Conservation (phyloP, 495 filamentous ascomycete genomes). For the Podospora sp. region DNA sequence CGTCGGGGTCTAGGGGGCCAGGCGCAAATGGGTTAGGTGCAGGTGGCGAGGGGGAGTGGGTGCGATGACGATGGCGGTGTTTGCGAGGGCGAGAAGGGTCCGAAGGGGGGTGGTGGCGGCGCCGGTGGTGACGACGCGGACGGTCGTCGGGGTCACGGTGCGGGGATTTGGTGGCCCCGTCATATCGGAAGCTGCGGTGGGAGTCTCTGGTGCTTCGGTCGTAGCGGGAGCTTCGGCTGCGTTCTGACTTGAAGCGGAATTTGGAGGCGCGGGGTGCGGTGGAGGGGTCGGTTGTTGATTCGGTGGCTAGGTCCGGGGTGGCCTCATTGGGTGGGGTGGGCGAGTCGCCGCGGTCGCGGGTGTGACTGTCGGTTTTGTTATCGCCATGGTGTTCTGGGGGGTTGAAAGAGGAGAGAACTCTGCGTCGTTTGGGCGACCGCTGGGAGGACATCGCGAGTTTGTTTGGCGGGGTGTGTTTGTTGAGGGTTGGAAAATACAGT, state of each 20-base stretch:
- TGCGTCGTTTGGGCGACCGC: conserved; percentile 49
- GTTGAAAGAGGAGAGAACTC: conserved; percentile 50
- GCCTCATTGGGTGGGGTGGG: conserved; percentile 8
- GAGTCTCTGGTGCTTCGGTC: conserved; percentile 27
- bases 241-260: conserved; percentile 27
- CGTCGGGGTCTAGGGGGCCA: conserved; percentile 60
- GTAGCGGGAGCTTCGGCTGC: conserved; percentile 10
- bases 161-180: not conserved
- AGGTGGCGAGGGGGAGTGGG: conserved; percentile 33
- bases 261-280: conserved; percentile 7
- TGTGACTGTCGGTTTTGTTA: conserved; percentile 24
- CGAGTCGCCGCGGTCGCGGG: conserved; percentile 30
- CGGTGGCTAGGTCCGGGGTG: conserved; percentile 13
- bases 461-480: conserved; percentile 19
- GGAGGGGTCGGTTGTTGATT: conserved; percentile 37
- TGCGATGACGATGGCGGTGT: conserved; percentile 32
- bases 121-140: conserved; percentile 29
- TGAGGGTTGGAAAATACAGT: conserved; percentile 5
- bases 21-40: conserved; percentile 47
- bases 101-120: conserved; percentile 32
- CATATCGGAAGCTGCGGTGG: not conserved
- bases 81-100: conserved; percentile 23
- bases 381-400: conserved; percentile 20
- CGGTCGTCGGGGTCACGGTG: conserved; percentile 20
- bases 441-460: conserved; percentile 33